phyloP scores from a whole-genome alignment of 441 rosid genomes.

The Adansonia gregorii region DNA sequence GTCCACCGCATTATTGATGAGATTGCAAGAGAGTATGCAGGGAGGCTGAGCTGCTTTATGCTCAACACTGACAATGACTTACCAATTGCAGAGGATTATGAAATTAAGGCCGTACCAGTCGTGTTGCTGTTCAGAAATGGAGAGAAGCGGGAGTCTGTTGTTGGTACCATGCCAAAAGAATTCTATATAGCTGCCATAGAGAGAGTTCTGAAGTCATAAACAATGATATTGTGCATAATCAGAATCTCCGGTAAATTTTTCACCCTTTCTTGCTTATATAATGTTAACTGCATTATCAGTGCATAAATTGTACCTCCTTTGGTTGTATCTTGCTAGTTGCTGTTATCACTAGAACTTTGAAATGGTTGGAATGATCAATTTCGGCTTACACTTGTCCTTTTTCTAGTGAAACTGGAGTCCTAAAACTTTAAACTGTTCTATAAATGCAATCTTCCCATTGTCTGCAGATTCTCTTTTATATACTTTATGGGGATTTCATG shows the following conservation, averaged over 20 bases:
- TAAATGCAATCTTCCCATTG: neutral
- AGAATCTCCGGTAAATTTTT: neutral
- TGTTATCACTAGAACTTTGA: constrained; percentile 11
- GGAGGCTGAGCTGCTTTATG: constrained; percentile 67
- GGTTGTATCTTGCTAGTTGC: constrained; percentile 9
- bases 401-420: constrained; percentile 13
- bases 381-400: constrained; percentile 6
- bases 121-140: constrained; percentile 89
- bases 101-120: constrained; percentile 85
- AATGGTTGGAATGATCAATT: constrained; percentile 12
- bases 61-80: constrained; percentile 72
- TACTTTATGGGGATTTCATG: too few species aligned
- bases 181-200: constrained; percentile 87
- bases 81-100: constrained; percentile 68
- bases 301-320: constrained; percentile 33
- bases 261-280: neutral
- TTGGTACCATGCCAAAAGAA: constrained; percentile 97
- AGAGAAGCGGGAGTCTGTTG: constrained; percentile 67
- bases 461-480: too few species aligned
- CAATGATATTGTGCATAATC: constrained; percentile 7
- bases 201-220: constrained; percentile 67
- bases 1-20: constrained; percentile 85
- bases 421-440: neutral
- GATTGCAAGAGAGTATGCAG: constrained; percentile 75
- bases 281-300: neutral